Conservation (phyloP, 805 yeast species). For the Zygosaccharomyces rouxii region DNA sequence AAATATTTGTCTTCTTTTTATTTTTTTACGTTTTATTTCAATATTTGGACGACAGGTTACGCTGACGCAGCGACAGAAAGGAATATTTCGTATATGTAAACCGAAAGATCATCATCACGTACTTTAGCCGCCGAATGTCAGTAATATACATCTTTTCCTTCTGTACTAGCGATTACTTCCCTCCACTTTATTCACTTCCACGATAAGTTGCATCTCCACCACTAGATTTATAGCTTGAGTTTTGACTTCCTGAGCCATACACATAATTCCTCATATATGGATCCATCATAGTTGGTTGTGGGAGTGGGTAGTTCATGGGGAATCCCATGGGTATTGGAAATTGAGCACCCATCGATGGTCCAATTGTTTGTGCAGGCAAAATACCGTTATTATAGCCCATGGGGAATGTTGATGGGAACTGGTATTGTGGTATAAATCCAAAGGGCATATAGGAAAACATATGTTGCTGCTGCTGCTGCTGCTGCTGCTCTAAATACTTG, state of each 20-base stretch:
- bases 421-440: background rate
- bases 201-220: constrained; percentile 30
- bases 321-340: constrained; percentile 1
- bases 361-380: constrained; percentile 1
- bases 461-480: background rate
- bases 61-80: background rate
- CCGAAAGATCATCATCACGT: too few relatives aligned
- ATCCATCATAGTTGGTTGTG: background rate
- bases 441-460: background rate
- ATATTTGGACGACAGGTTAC: background rate
- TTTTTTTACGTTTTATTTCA: background rate
- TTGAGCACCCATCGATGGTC: constrained; percentile 3
- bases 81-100: too few relatives aligned
- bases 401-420: background rate
- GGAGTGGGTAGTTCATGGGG: background rate
- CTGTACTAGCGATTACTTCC: background rate
- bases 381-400: background rate
- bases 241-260: constrained; percentile 4
- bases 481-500: constrained; percentile 1
- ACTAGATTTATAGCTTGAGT: constrained; percentile 23
- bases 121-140: too few relatives aligned
- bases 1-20: background rate
- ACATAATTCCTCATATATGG: background rate
- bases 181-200: constrained; percentile 11
- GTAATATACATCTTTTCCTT: too few relatives aligned